Evolutionary conservation across 2,329 filamentous ascomycete species (phyloP), one percentile per base, ranked within the genome.

Genomic region (Dactylellina haptotyla): DNA sequence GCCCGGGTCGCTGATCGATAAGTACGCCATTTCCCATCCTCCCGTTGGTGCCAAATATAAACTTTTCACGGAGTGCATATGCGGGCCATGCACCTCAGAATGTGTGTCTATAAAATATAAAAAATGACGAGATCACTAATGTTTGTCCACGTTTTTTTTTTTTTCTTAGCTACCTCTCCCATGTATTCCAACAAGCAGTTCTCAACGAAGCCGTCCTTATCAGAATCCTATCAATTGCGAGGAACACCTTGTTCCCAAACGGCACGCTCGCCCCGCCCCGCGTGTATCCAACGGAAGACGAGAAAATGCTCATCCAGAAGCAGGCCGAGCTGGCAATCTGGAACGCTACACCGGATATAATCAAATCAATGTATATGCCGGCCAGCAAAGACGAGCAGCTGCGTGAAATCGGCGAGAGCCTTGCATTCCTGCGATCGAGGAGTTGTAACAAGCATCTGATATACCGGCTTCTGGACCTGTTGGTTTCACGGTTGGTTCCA

Each of bases 401-500:
- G 56, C 61, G 69, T 25, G 69, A 74, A 43, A 74, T 74, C 50
- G 63, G 69, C 28, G 69, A 74, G 41, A 66, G 61, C 28, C 57
- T 74, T 25, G 69, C 69, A 25, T 74, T 74, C 37, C 54, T 74
- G 43, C 54, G 63, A 28, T 74, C 69, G 25, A 57, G 69, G 30
- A 74, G 97, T 82, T 90, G 93, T 82, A 99, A 99, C 82, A 96
- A 93, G 82, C 93, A 97, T 82, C 83, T 98, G 30, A 83, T 97
- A 77, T 97, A 96, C 79, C 85, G 87, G 46, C 84, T 95, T 51
- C 82, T 98, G 32, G 95, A 99, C 82, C 82, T 94, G 67, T 80
- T 97, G 1, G 83, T 97, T n/a, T 86, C 92, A 65, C 87, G 90
- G 76, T 81, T 98, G 75, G 87, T 97, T 79, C 95, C 95, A 3